Base-by-base conservation (phyloP, 257 asterid species). In the Ajuga chamaepitys region DNA sequence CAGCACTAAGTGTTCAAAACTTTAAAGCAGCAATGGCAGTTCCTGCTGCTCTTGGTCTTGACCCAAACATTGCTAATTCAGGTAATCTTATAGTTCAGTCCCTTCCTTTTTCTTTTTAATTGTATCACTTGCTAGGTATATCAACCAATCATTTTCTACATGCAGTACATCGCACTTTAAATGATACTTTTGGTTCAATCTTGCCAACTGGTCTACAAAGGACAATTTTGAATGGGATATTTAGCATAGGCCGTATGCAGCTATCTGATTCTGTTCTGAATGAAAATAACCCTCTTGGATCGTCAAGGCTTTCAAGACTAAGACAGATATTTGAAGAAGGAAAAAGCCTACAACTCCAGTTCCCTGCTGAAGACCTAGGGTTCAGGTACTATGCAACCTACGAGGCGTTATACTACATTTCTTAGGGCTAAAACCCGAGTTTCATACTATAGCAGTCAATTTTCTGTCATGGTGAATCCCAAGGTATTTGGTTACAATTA, bases 1-100 rank as follows among this genome's bases (percentile, higher is more conserved):
- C 97, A n/a, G 80, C 72, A 48, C 82, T 93, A 12, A 93, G 99
- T 41, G 88, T 93, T 21, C 56, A 93, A 82, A 93, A 89, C 85
- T 89, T 87, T 69, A 84, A 78, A 82, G 95, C 97, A 40, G 97
- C 97, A 34, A 84, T 83, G 95, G 81, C 78, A 54, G 93, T 93
- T 76, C 97, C 97, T 78, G 86, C 99, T 77, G 88, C 95, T 69
- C 97, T 93, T 74, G 99, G 99, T 59, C 94, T 93, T 73, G 89
- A 87, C 73, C 99, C 97, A 40, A 77, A 68, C 11, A 80, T 93
- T 67, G 97, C 99, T 68, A 84, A 79, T 80, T 81, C 96, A 60
- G 95, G 99, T 93, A 66, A 51, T 65, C 41, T 65, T 48, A n/a
- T 56, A 32, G 28, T 62, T 35, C 25, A 40, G 4, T 30, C 52